Evolutionary conservation across 768 basidiomycete species (phyloP), one percentile per base, ranked within the genome.

Genomic region (Agaricus blazei): DNA sequence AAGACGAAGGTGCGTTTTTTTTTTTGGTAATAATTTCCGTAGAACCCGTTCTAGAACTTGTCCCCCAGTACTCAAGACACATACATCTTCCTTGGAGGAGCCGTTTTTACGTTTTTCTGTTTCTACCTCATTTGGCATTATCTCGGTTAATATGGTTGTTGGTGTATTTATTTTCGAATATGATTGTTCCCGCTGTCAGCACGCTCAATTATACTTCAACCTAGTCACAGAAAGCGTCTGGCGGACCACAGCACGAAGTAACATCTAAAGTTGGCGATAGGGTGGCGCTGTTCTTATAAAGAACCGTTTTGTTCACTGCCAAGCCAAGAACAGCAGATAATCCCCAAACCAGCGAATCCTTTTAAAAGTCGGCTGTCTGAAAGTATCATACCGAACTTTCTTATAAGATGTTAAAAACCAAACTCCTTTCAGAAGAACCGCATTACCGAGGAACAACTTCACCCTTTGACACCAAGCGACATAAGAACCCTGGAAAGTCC

Each of bases 111-210:
- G 9, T 88, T 98, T 67, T 77, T 97, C 70, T 93, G 88, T 71
- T 98, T 98, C 75, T 95, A 83, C 72, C 69, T 93, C 60, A 98
- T 98, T 63, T 91, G 92, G 88, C 82, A 82, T 62, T 98, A 93
- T 68, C 72, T 98, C 46, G 96, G 89, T 55, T 82, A 65, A 73
- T 45, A 4, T 8, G 11, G 19, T 4, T 23, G 48, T 15, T 23
- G 14, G 7, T 36, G 19, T 49, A 49, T 49, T 36, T 49, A 49
- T 49, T 49, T 9, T 7, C 15, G 34, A 34, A 6, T 41, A 14
- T 19, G 19, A 14, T 1, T 12, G 19, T 41, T 12, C n/a, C n/a
- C 9, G 40, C 40, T 6, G 6, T 19, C 40, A 15, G 19, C 6
- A 14, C 40, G 40, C 9, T 19, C 12, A 34, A 36, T 34, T 15